Evolutionary conservation across 2,329 filamentous ascomycete species (phyloP).

Genomic region (Sclerotinia nivalis): DNA sequence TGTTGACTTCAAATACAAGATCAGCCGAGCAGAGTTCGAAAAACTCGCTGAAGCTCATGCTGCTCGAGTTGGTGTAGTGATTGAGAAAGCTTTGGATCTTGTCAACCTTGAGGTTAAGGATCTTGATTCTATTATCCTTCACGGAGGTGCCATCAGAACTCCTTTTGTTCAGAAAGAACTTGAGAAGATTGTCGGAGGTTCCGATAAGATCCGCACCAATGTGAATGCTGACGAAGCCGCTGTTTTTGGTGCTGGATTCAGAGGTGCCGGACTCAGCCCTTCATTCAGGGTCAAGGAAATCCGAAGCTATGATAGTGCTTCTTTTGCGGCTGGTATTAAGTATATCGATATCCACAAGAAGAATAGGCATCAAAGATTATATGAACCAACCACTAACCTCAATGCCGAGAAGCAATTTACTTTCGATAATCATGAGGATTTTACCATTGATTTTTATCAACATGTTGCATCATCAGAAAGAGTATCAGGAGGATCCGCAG

Average conservation of each 20-base stretch:
- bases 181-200: constrained; percentile 69
- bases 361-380: constrained; percentile 77
- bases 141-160: constrained; percentile 86
- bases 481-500: constrained; percentile 47
- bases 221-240: constrained; percentile 97
- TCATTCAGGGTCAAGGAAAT: constrained; percentile 99
- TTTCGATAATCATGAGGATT: constrained; percentile 80
- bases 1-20: constrained; percentile 89
- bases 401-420: constrained; percentile 81
- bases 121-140: constrained; percentile 86
- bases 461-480: constrained; percentile 54
- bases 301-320: constrained; percentile 71
- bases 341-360: constrained; percentile 71
- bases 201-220: constrained; percentile 83
- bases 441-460: constrained; percentile 79
- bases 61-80: constrained; percentile 65
- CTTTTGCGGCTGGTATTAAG: constrained; percentile 73
- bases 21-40: constrained; percentile 79
- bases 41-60: constrained; percentile 68
- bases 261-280: constrained; percentile 86
- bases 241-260: constrained; percentile 93
- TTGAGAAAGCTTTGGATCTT: constrained; percentile 72
- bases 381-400: constrained; percentile 73
- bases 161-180: constrained; percentile 92
- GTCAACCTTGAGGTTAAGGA: constrained; percentile 74